Percentiles rank a stretch among this genome's conserved stretches.
Evolutionary conservation across 1,139 yeast species (phyloP).

Genomic region (Blastobotrys proliferans): DNA sequence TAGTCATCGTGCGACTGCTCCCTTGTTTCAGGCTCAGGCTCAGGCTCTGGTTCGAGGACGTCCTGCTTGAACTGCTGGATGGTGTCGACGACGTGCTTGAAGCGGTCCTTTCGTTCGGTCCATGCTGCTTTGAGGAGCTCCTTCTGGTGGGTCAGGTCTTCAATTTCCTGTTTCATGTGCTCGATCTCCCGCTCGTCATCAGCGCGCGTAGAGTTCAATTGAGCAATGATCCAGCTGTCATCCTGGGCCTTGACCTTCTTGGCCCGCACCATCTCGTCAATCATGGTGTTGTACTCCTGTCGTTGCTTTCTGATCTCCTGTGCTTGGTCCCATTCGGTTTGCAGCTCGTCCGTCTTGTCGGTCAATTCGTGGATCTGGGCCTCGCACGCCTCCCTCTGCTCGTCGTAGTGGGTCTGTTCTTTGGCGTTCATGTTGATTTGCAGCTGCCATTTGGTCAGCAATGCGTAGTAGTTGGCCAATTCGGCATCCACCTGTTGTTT

Average conservation of each 20-base stretch:
- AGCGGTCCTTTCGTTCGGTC: constrained; percentile 26
- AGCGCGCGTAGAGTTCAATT: constrained; percentile 26
- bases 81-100: constrained; percentile 24
- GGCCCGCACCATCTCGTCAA: constrained; percentile 26
- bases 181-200: constrained; percentile 24
- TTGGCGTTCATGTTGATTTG: constrained; percentile 26
- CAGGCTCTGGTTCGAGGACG: constrained; percentile 13
- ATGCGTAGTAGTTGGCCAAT: constrained; percentile 24
- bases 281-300: constrained; percentile 29
- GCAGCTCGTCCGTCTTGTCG: constrained; percentile 24
- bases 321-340: constrained; percentile 24
- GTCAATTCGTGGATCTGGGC: constrained; percentile 19
- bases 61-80: constrained; percentile 22
- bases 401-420: constrained; percentile 25
- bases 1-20: not conserved
- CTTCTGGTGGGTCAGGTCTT: constrained; percentile 26
- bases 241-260: constrained; percentile 23
- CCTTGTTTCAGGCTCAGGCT: constrained; percentile 15
- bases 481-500: constrained; percentile 16
- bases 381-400: constrained; percentile 19
- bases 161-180: constrained; percentile 27
- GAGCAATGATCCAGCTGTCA: constrained; percentile 21
- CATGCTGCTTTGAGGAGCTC: constrained; percentile 23
- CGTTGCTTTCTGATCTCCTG: constrained; percentile 26
- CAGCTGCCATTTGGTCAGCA: constrained; percentile 26